Percentiles rank a stretch among this genome's conserved stretches.
Evolutionary conservation across 2,329 filamentous ascomycete species (phyloP).

Genomic region (Cadophora gregata): DNA sequence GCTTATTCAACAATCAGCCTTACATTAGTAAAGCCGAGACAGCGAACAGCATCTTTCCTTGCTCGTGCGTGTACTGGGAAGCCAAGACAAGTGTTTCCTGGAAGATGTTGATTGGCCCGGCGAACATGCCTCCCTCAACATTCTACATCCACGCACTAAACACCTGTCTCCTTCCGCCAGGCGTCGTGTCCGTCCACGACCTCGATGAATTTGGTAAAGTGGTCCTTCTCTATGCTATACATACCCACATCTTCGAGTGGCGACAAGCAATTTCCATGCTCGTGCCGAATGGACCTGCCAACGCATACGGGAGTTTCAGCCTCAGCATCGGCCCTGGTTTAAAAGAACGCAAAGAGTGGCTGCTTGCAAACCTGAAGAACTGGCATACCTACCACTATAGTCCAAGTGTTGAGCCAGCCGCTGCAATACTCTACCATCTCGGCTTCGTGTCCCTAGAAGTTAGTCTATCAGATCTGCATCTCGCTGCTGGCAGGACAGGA

Average conservation of each 20-base stretch:
- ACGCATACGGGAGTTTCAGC: not conserved
- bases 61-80: not conserved
- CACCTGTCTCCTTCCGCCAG: not conserved
- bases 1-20: conserved; percentile 7
- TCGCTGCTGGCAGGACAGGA: not conserved
- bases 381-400: conserved; percentile 6
- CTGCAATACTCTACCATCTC: not conserved
- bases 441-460: not conserved
- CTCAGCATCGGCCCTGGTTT: not conserved
- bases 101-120: conserved; percentile 5
- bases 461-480: not conserved
- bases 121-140: conserved; percentile 16
- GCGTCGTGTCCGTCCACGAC: not conserved
- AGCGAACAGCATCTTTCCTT: conserved; percentile 2
- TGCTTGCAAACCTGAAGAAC: not conserved
- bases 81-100: not conserved
- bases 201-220: not conserved
- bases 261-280: not conserved
- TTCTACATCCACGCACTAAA: conserved; percentile 20
- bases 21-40: conserved; percentile 15
- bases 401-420: not conserved
- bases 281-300: not conserved
- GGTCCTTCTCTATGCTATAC: not conserved
- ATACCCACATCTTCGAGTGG: not conserved
- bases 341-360: not conserved